phyloP scores from a whole-genome alignment of 2,329 filamentous ascomycete species.

The Colletotrichum noveboracense region DNA sequence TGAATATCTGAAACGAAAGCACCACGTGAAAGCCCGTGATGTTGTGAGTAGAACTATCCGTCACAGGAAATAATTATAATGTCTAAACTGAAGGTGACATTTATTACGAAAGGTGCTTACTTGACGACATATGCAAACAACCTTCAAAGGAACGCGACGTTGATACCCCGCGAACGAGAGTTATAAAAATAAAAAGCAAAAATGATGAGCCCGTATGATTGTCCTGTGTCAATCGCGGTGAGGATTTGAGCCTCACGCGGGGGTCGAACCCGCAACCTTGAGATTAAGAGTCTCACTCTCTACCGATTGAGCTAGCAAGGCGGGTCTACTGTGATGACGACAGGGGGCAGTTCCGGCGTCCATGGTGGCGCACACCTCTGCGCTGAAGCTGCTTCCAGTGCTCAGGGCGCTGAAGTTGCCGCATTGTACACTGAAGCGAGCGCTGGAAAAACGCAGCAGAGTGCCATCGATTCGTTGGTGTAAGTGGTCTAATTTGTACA shows the following conservation, averaged over 20 bases:
- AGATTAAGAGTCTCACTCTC: conserved; percentile 73
- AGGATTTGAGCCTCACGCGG: conserved; percentile 29
- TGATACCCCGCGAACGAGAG: fast-evolving
- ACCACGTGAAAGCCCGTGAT: neutral
- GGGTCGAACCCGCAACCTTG: conserved; percentile 27
- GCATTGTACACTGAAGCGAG: neutral
- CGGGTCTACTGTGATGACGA: neutral
- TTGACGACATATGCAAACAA: fast-evolving
- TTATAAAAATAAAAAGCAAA: neutral
- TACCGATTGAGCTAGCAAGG: conserved; percentile 71
- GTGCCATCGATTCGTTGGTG: neutral
- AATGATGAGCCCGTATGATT: neutral
- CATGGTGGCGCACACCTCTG: neutral
- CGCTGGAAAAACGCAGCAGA: neutral
- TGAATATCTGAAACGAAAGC: fast-evolving
- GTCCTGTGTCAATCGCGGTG: neutral
- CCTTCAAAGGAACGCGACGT: neutral
- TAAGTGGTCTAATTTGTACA: neutral
- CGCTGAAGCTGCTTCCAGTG: neutral
- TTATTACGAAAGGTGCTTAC: fast-evolving
- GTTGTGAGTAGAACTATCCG: fast-evolving
- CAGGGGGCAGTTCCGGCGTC: neutral
- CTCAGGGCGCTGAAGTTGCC: neutral
- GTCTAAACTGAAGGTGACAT: fast-evolving
- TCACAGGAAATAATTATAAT: fast-evolving